These are phyloP conservation scores for Aureobasidium uvarum DNA, from an alignment of 2,329 filamentous ascomycete genomes.

Conservation along the genomic window DNA sequence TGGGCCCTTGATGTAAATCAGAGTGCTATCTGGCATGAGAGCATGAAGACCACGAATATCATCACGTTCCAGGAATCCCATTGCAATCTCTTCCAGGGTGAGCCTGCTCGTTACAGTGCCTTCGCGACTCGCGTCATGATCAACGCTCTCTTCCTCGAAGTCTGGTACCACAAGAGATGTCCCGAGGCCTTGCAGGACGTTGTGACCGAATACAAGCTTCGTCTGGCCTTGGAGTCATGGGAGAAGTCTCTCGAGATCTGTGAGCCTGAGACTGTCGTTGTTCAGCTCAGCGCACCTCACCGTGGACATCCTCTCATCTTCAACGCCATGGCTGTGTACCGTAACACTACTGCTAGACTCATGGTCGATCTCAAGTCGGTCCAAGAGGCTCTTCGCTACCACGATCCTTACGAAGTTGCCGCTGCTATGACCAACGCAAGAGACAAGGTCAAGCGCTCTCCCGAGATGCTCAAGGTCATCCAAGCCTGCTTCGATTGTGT, in stretches of 20 bases:
- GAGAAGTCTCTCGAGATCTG: slow-evolving; percentile 92
- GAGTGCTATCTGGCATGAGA: slow-evolving; percentile 80
- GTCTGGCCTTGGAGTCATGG: slow-evolving; percentile 96
- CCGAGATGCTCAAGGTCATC: slow-evolving; percentile 98
- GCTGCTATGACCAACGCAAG: slow-evolving; percentile 94
- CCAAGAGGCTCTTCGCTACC: slow-evolving; percentile 93
- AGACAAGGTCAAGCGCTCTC: slow-evolving; percentile 89
- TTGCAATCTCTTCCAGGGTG: slow-evolving; percentile 92
- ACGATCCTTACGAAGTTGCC: slow-evolving; percentile 95
- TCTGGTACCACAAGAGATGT: slow-evolving; percentile 98
- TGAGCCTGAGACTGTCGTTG: slow-evolving; percentile 83
- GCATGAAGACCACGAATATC: slow-evolving; percentile 65
- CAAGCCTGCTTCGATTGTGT: slow-evolving; percentile 98
- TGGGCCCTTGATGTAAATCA: slow-evolving; percentile 85
- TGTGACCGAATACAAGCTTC: slow-evolving; percentile 96
- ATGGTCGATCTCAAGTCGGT: slow-evolving; percentile 95
- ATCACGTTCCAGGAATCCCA: slow-evolving; percentile 93
- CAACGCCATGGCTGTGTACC: slow-evolving; percentile 96
- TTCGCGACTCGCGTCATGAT: slow-evolving; percentile 98
- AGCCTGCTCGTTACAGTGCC: slow-evolving; percentile 85
- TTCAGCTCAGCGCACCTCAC: slow-evolving; percentile 89
- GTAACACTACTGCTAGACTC: slow-evolving; percentile 86
- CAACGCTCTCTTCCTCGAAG: slow-evolving; percentile 95
- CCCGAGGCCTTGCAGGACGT: slow-evolving; percentile 97
- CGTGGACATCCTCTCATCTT: slow-evolving; percentile 96